Conservation (phyloP, 139 green algal genomes). For the Chlamydomonas incerta region DNA sequence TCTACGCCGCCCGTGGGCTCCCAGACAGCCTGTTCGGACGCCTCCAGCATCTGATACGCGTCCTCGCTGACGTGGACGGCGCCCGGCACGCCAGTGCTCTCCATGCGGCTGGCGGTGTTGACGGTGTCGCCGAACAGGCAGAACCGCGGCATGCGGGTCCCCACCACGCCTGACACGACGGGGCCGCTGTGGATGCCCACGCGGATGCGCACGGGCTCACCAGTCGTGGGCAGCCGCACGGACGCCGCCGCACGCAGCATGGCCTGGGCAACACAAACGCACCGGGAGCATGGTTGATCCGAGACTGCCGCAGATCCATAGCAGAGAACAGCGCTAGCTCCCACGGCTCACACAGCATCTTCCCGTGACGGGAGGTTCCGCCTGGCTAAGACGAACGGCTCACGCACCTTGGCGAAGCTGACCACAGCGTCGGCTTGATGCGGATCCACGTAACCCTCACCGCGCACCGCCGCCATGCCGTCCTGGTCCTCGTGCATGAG, state of each 20-base stretch:
- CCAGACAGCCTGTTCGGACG: not conserved
- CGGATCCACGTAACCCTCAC: not conserved
- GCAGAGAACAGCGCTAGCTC: no score
- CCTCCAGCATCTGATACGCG: not conserved
- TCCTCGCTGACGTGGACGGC: not conserved
- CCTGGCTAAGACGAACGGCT: no score
- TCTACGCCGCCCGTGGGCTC: not conserved
- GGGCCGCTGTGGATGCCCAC: not conserved
- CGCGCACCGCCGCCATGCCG: not conserved
- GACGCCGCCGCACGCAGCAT: not conserved
- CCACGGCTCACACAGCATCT: no score
- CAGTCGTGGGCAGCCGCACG: not conserved
- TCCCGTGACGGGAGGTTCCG: no score
- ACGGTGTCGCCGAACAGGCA: not conserved
- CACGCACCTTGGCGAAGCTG: not conserved
- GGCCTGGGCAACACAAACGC: no score
- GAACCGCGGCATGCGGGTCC: not conserved
- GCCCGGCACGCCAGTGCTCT: not conserved
- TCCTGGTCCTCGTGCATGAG: conserved; percentile 8
- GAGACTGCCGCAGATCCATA: no score
- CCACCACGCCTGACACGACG: not conserved
- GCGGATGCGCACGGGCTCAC: not conserved
- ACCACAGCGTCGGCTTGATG: not conserved
- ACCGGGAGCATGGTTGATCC: no score
- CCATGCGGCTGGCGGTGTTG: not conserved